A percentile compares a stretch with the other conserved stretches of the same genome.
Evolutionary conservation across 169 alveolate genomes (phyloP).

Genomic region (Plasmodium cynomolgi): DNA sequence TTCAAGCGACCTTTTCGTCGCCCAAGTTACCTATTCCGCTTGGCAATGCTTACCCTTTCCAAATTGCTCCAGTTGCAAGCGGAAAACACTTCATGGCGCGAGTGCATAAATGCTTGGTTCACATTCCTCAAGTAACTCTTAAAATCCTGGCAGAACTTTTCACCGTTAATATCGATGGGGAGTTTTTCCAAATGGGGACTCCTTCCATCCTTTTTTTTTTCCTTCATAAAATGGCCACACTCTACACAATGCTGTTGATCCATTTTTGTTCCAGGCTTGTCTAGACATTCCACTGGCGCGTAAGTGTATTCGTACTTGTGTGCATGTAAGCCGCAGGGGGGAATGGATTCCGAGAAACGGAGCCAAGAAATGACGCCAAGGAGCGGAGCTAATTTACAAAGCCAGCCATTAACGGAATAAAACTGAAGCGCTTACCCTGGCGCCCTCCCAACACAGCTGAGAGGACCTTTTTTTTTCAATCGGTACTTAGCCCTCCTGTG

Average conservation of each 20-base stretch:
- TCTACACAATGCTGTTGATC: neutral
- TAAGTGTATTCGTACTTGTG: neutral
- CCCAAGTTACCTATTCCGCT: neutral
- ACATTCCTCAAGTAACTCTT: constrained; percentile 10
- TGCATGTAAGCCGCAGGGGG: neutral
- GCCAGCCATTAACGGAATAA: neutral
- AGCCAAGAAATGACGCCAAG: neutral
- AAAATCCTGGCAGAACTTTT: constrained; percentile 10
- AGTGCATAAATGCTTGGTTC: constrained; percentile 22
- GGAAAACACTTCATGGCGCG: constrained; percentile 23
- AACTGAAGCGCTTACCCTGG: neutral
- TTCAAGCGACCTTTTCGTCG: neutral
- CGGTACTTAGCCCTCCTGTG: neutral
- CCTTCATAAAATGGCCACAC: constrained; percentile 14
- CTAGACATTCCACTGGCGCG: neutral
- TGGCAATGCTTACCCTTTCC: constrained; percentile 23
- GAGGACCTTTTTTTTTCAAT: neutral
- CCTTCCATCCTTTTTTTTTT: constrained; percentile 17
- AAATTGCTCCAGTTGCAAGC: constrained; percentile 22
- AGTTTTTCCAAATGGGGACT: constrained; percentile 1
- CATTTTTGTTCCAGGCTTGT: constrained; percentile 18
- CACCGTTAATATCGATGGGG: constrained; percentile 25
- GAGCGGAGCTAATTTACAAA: neutral
- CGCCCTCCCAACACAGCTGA: neutral
- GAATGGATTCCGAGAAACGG: neutral